Percentiles rank a stretch among this genome's conserved stretches.
These are phyloP conservation scores for Aspergillus sp. DNA, from an alignment of 2,329 filamentous ascomycete genomes.

Conservation along the genomic window DNA sequence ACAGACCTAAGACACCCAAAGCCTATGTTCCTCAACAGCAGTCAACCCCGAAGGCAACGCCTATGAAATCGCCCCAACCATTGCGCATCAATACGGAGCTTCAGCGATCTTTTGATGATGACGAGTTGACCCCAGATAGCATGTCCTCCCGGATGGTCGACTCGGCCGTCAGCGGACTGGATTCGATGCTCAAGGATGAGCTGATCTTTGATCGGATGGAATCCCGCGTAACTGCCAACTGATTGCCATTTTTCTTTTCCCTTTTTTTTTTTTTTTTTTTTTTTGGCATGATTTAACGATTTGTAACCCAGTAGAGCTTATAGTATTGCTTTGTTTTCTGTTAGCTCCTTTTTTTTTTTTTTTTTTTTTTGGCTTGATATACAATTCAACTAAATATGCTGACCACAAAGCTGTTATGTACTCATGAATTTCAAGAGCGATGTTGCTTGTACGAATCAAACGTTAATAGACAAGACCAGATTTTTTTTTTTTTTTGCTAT, in stretches of 20 bases:
- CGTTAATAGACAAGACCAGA: not conserved
- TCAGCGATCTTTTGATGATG: constrained; percentile 30
- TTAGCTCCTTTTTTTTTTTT: too few relatives aligned
- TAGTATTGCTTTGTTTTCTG: too few relatives aligned
- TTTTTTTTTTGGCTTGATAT: too few relatives aligned
- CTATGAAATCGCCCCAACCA: constrained; percentile 31
- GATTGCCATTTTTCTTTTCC: constrained; percentile 1
- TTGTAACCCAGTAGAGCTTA: too few relatives aligned
- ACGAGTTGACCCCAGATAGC: constrained; percentile 43
- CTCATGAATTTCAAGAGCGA: too few relatives aligned
- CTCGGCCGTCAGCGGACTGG: constrained; percentile 38
- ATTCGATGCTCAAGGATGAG: constrained; percentile 35
- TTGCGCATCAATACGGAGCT: constrained; percentile 41
- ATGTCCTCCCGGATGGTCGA: constrained; percentile 44
- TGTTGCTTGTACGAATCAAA: not conserved
- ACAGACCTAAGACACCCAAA: constrained; percentile 24
- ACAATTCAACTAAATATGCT: not conserved
- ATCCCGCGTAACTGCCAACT: constrained; percentile 28
- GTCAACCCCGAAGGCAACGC: constrained; percentile 21
- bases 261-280: not conserved
- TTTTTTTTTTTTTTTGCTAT: not conserved
- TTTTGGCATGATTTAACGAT: not conserved
- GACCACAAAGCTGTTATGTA: too few relatives aligned
- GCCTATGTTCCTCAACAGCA: constrained; percentile 27
- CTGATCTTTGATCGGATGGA: constrained; percentile 39